Conservation (phyloP, 352 stramenopile species). For the Pythium folliculosum region DNA sequence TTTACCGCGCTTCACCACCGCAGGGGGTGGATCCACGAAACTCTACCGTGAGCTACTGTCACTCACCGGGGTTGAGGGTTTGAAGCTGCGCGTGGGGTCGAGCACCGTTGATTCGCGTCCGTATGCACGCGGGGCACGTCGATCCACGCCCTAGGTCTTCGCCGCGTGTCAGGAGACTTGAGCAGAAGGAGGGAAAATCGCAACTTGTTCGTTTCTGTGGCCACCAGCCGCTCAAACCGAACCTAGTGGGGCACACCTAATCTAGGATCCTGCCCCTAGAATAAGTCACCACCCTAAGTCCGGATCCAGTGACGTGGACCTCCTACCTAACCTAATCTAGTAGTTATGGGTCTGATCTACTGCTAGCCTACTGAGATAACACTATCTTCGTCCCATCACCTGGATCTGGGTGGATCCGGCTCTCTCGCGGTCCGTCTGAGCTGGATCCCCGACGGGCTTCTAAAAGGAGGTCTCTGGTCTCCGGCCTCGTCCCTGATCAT, state of each 20-base stretch:
- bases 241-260: neutral
- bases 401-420: too few species aligned
- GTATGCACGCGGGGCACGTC: neutral
- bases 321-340: too few species aligned
- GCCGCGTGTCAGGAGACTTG: neutral
- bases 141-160: neutral
- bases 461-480: too few species aligned
- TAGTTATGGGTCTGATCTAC: too few species aligned
- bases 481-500: too few species aligned
- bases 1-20: neutral
- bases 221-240: neutral
- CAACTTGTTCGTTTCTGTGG: conserved; percentile 2
- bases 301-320: too few species aligned
- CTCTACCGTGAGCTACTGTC: neutral
- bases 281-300: too few species aligned
- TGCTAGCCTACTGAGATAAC: too few species aligned
- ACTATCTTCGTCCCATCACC: too few species aligned
- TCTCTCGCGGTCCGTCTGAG: too few species aligned
- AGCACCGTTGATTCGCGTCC: neutral
- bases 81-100: neutral
- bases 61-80: neutral
- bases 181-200: conserved; percentile 3
- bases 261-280: neutral
- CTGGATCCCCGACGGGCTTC: too few species aligned
- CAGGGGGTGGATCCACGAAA: neutral